Evolutionary conservation across 768 basidiomycete genomes (phyloP).

Genomic region (Serendipita vermifera): DNA sequence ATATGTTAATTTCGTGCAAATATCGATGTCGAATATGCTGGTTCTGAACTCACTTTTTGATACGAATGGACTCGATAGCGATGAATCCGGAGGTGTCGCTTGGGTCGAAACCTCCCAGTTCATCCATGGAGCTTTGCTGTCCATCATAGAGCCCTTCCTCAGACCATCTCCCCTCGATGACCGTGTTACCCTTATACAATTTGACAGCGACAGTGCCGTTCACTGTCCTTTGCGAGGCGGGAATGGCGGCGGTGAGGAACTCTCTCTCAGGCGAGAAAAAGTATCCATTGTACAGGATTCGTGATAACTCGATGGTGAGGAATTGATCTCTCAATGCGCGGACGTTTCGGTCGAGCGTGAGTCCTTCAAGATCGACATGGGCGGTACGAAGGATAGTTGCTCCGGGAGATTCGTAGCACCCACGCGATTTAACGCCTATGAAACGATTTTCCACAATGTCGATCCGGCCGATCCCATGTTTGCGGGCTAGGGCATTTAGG

Average conservation of each 20-base stretch:
- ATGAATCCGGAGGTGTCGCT: conserved; percentile 94
- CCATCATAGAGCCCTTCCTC: conserved; percentile 94
- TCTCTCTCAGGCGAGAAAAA: conserved; percentile 99
- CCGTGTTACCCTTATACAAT: conserved; percentile 91
- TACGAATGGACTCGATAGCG: conserved; percentile 91
- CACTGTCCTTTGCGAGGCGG: conserved; percentile 89
- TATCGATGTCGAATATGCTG: conserved; percentile 8
- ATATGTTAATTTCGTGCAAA: conserved; percentile 9
- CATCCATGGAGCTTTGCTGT: conserved; percentile 94
- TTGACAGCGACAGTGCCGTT: conserved; percentile 86
- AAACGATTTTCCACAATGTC: conserved; percentile 99
- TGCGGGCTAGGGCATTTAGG: conserved; percentile 83
- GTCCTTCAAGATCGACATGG: conserved; percentile 92
- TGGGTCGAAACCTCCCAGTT: conserved; percentile 95
- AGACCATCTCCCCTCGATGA: conserved; percentile 83
- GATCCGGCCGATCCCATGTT: conserved; percentile 92
- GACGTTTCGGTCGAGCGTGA: conserved; percentile 96
- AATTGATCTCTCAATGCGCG: conserved; percentile 91
- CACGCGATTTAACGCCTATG: conserved; percentile 97
- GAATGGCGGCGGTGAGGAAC: conserved; percentile 81
- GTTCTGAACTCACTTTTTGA: conserved; percentile 93
- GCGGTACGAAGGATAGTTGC: conserved; percentile 92
- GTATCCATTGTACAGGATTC: conserved; percentile 95
- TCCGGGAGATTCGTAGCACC: conserved; percentile 98
- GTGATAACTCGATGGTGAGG: conserved; percentile 76